Evolutionary conservation across 2,329 filamentous ascomycete genomes (phyloP), one percentile per base, ranked within the genome.

Genomic region (Aspergillus costaricaensis): DNA sequence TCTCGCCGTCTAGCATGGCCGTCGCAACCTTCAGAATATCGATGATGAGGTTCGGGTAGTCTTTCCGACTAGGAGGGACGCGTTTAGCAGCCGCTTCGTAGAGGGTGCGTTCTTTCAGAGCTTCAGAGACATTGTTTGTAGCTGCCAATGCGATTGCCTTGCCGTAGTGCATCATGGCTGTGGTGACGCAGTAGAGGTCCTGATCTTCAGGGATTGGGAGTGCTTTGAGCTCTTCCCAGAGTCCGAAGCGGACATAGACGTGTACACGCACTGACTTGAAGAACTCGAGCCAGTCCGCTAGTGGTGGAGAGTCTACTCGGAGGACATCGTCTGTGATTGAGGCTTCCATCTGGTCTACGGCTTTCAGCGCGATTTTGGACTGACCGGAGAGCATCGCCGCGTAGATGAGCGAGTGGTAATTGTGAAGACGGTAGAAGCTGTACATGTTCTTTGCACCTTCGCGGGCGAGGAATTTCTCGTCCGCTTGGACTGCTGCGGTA

Each of bases 261-360:
- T 94, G 90, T 0, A 88, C 78, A 2, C 86, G 82, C 68, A 91
- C 85, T 1, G 84, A 82, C 1, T 88, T 74, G 65, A 91, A 91
- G 2, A 83, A 84, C 74, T 93, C 91, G 1, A 92, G 78, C 88
- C 89, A 92, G 72, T 92, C 88, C 0, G 89, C 90, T 86, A 92
- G 90, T 0, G 88, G 88, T 0, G 89, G 89, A 0, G 85, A 87
- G 62, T 87, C 70, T 4, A 90, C 79, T 0, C 85, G 83, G 0
- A 92, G 79, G 2, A 92, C 76, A 0, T 83, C 82, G 49, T 89
- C 85, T 0, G 88, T 83, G 12, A 92, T 76, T 0, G 85, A 85
- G 0, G 75, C 76, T 67, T 91, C 88, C 53, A 92, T 81, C 25
- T 79, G 76, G 0, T 70, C 67, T 0, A 84, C 83, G 0, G 88